These are phyloP conservation scores for Pichia scutulata DNA, from an alignment of 805 yeast species.

Conservation along the genomic window DNA sequence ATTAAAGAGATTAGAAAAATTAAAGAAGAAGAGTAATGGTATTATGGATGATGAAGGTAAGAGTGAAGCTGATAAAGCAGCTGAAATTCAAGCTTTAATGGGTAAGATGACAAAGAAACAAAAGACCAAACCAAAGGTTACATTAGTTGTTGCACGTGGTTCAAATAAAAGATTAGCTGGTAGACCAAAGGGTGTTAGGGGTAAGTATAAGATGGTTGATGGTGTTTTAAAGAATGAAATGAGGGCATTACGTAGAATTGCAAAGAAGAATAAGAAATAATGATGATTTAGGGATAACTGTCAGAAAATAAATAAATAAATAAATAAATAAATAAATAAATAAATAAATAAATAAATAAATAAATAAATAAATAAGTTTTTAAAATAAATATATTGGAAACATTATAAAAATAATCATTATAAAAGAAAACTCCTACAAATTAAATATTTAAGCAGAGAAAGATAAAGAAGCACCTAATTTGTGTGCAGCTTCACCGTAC, in stretches of 20 bases:
- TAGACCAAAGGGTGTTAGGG: slow-evolving; percentile 94
- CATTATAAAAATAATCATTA: background rate
- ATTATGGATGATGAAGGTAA: slow-evolving; percentile 83
- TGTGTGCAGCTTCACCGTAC: slow-evolving; percentile 94
- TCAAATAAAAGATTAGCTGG: slow-evolving; percentile 80
- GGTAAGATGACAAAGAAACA: slow-evolving; percentile 68
- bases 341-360: background rate
- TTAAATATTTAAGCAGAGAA: slow-evolving; percentile 66
- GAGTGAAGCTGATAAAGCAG: slow-evolving; percentile 91
- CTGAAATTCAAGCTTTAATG: slow-evolving; percentile 83
- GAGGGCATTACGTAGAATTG: slow-evolving; percentile 84
- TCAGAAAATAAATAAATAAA: background rate
- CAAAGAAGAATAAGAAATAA: slow-evolving; percentile 71
- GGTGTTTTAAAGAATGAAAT: slow-evolving; percentile 97
- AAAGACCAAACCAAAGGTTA: slow-evolving; percentile 67
- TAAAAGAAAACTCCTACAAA: background rate
- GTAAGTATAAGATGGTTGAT: slow-evolving; percentile 98
- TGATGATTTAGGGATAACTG: no score
- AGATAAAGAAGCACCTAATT: slow-evolving; percentile 90
- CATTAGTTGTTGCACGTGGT: slow-evolving; percentile 85
- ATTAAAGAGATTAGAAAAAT: slow-evolving; percentile 71
- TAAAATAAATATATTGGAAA: background rate
- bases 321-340: background rate
- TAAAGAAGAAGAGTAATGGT: slow-evolving; percentile 86
- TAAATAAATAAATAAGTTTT: background rate